phyloP scores from a whole-genome alignment of 345 rosid genomes.

The Rhizophora apiculata region DNA sequence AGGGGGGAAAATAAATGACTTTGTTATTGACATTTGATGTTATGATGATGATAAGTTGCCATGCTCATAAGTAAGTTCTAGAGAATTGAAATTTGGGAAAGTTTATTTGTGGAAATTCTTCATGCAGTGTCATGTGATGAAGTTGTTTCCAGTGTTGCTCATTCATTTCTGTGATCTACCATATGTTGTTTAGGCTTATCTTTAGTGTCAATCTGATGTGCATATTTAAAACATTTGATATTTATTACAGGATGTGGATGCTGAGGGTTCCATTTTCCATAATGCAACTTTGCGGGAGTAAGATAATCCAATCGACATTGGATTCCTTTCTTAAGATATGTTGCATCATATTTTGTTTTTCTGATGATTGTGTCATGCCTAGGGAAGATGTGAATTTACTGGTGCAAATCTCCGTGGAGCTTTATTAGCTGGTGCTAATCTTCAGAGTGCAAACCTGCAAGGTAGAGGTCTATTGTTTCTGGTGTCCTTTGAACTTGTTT shows the following conservation, averaged over 20 bases:
- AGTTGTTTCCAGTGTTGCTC: not conserved
- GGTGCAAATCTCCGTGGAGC: constrained; percentile 88
- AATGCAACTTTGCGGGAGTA: constrained; percentile 95
- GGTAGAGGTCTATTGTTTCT: constrained; percentile 31
- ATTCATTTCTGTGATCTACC: not conserved
- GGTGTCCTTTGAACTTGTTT: no score
- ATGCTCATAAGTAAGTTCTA: not conserved
- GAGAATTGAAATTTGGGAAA: not conserved
- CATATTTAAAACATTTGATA: constrained; percentile 16
- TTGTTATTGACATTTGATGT: no score
- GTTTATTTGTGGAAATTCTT: not conserved
- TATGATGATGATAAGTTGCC: not conserved
- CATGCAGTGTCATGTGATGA: not conserved
- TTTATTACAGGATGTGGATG: constrained; percentile 67
- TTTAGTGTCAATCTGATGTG: constrained; percentile 2
- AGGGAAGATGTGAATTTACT: constrained; percentile 92
- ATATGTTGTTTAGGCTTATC: not conserved
- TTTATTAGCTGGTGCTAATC: constrained; percentile 77
- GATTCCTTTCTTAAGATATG: constrained; percentile 1
- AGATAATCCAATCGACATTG: constrained; percentile 25
- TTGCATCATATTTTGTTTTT: constrained; percentile 1
- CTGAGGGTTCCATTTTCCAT: constrained; percentile 74
- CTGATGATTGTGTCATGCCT: constrained; percentile 36
- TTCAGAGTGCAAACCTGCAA: constrained; percentile 95
- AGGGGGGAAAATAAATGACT: no score